Percentiles rank a stretch among this genome's conserved stretches.
Evolutionary conservation across 495 filamentous ascomycete genomes (phyloP).

Genomic region (Hypoxylon crocopeplum): DNA sequence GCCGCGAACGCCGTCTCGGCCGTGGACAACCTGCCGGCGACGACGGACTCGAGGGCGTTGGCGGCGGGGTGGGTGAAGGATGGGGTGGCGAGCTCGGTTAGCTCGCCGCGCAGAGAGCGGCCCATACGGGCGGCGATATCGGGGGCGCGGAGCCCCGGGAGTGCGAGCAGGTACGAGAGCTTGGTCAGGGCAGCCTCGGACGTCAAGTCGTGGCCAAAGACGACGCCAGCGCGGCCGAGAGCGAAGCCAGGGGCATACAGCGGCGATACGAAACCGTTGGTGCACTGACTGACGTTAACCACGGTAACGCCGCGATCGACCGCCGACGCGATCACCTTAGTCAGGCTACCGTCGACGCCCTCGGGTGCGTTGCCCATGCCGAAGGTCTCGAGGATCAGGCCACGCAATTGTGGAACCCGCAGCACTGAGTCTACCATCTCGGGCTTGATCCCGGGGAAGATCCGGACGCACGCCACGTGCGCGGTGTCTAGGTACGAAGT

Average conservation of each 20-base stretch:
- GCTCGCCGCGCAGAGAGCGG: constrained; percentile 78
- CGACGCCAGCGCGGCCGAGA: constrained; percentile 85
- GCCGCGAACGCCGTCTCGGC: constrained; percentile 67
- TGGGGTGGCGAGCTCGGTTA: constrained; percentile 72
- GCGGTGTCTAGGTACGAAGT: constrained; percentile 81
- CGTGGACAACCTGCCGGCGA: constrained; percentile 51
- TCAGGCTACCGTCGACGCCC: constrained; percentile 82
- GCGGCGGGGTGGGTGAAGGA: constrained; percentile 76
- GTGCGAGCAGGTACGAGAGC: constrained; percentile 83
- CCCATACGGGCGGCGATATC: constrained; percentile 77
- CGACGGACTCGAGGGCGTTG: constrained; percentile 27
- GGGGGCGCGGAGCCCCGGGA: constrained; percentile 63
- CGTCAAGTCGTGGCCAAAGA: constrained; percentile 92
- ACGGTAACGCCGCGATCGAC: constrained; percentile 84
- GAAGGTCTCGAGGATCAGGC: constrained; percentile 92
- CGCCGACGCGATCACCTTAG: constrained; percentile 77
- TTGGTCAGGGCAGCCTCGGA: constrained; percentile 95
- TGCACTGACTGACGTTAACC: constrained; percentile 94
- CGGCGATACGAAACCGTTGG: constrained; percentile 84
- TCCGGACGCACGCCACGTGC: constrained; percentile 89
- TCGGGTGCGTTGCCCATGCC: constrained; percentile 93
- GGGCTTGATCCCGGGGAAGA: constrained; percentile 95
- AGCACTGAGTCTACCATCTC: constrained; percentile 94
- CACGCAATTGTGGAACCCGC: constrained; percentile 75
- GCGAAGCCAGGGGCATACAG: constrained; percentile 91